Conservation (phyloP, 1,284 basidiomycete genomes). For the Fomitopsis pinicola region DNA sequence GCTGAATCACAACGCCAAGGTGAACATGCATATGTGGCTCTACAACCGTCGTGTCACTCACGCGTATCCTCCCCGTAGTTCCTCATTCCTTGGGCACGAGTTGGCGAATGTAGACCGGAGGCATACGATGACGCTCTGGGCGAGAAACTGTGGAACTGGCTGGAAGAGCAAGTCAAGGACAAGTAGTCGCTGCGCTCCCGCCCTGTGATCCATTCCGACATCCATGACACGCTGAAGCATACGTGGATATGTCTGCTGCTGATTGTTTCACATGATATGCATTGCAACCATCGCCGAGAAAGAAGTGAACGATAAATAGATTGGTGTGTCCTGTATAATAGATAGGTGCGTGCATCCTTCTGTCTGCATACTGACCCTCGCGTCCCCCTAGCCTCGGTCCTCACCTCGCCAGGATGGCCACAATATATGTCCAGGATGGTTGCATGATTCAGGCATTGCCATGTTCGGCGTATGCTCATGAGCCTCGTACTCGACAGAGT, state of each 20-base stretch:
- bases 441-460: neutral
- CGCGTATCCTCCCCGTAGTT: constrained; percentile 26
- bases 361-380: no score
- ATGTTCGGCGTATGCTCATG: neutral
- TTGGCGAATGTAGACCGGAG: constrained; percentile 26
- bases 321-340: no score
- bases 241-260: neutral
- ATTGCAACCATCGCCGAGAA: neutral
- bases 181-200: neutral
- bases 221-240: neutral
- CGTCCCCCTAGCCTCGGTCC: neutral
- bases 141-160: constrained; percentile 37
- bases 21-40: constrained; percentile 1
- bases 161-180: constrained; percentile 34
- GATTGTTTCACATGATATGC: neutral
- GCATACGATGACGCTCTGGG: constrained; percentile 33
- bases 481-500: neutral
- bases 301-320: no score
- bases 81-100: constrained; percentile 43
- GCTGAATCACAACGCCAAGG: constrained; percentile 20
- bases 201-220: no score
- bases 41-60: neutral
- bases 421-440: neutral
- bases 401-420: neutral
- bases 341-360: no score